Evolutionary conservation across 768 basidiomycete species (phyloP).

Genomic region (Hygrocybe coccinea): DNA sequence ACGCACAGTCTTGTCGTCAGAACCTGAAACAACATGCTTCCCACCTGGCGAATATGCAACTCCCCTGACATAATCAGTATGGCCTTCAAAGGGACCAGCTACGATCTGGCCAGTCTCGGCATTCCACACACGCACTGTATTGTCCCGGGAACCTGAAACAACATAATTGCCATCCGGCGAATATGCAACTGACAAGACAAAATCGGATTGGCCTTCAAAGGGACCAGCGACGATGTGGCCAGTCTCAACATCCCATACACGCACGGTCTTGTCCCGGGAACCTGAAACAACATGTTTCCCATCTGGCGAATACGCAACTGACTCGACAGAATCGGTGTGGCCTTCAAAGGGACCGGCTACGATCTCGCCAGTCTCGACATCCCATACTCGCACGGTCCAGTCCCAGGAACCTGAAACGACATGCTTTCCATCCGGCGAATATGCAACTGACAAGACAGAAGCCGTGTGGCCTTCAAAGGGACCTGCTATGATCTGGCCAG

Average conservation of each 20-base stretch:
- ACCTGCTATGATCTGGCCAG: too few relatives aligned
- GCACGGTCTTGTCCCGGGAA: not conserved
- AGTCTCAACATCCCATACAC: not conserved
- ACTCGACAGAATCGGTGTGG: not conserved
- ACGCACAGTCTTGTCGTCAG: not conserved
- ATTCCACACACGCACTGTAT: too few relatives aligned
- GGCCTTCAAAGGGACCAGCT: not conserved
- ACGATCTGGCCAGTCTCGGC: too few relatives aligned
- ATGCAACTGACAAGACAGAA: slow-evolving; percentile 31
- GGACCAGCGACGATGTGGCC: not conserved
- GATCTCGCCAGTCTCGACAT: not conserved
- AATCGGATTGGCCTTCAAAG: not conserved
- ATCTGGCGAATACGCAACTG: not conserved
- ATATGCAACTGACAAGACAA: not conserved
- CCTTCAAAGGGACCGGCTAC: not conserved
- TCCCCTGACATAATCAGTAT: not conserved
- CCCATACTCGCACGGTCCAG: slow-evolving; percentile 40
- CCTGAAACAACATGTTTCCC: not conserved
- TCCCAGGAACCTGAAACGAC: slow-evolving; percentile 49
- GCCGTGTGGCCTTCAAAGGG: too few relatives aligned
- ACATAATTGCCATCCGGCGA: not conserved
- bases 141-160: not conserved
- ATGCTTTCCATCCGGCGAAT: slow-evolving; percentile 48
- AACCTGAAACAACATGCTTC: not conserved
- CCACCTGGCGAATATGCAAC: not conserved